Conservation (phyloP, 805 yeast species). For the Metschnikowia cubensis region DNA sequence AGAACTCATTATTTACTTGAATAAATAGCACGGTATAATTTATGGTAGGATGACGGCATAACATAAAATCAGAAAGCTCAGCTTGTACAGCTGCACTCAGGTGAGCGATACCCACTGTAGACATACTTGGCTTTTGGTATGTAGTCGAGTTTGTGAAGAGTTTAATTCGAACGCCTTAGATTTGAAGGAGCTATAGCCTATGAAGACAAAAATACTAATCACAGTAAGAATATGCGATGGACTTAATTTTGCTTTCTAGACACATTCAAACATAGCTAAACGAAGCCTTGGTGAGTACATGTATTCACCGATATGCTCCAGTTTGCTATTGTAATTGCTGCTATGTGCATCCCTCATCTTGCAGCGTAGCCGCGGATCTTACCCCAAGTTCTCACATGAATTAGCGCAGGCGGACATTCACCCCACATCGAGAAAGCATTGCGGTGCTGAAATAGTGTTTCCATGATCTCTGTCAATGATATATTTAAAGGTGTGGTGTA, state of each 20-base stretch:
- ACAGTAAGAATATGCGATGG: neutral
- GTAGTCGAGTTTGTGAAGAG: too few species aligned
- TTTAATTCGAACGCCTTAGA: too few species aligned
- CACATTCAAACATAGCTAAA: neutral
- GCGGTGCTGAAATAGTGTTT: neutral
- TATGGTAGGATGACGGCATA: too few species aligned
- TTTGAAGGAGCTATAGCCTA: neutral
- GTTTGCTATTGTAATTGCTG: neutral
- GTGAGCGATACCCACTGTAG: too few species aligned
- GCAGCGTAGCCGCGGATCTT: constrained; percentile 1
- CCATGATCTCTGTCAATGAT: constrained; percentile 6
- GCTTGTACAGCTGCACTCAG: too few species aligned
- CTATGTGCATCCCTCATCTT: neutral
- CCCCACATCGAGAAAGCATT: neutral
- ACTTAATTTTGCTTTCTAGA: neutral
- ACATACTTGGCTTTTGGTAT: too few species aligned
- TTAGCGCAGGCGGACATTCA: neutral
- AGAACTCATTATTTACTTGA: neutral
- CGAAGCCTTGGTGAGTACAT: too few species aligned
- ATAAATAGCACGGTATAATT: neutral
- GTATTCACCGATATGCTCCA: neutral
- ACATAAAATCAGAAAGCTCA: too few species aligned
- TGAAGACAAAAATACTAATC: neutral
- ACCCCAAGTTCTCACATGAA: constrained; percentile 3
- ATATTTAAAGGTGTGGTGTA: constrained; percentile 19